Evolutionary conservation across 2,329 filamentous ascomycete genomes (phyloP).

Genomic region (Calonectria ilicicola): DNA sequence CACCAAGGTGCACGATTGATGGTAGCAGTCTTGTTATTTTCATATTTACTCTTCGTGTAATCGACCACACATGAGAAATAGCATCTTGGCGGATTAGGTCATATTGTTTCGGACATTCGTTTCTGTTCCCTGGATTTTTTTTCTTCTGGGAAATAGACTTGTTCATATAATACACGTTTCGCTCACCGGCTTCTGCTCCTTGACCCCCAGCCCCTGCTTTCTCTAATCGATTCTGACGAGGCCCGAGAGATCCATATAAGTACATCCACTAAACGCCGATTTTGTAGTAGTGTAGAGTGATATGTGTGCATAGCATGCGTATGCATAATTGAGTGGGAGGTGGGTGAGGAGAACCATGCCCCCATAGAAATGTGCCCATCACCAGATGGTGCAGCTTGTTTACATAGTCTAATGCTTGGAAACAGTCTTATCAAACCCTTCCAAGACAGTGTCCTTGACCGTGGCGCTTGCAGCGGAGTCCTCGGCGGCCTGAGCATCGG

Average conservation of each 20-base stretch:
- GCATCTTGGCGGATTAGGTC: not conserved
- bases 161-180: slow-evolving; percentile 40
- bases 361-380: not conserved
- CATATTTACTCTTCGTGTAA: not conserved
- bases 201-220: slow-evolving; percentile 7
- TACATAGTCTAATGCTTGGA: slow-evolving; percentile 43
- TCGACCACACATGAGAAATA: not conserved
- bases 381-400: not conserved
- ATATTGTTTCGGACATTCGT: slow-evolving; percentile 15
- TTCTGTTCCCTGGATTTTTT: slow-evolving; percentile 26
- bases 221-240: slow-evolving; percentile 28
- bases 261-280: slow-evolving; percentile 47
- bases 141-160: slow-evolving; percentile 25
- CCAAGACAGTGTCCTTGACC: slow-evolving; percentile 55
- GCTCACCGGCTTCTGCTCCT: slow-evolving; percentile 12
- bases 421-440: slow-evolving; percentile 53
- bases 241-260: slow-evolving; percentile 38
- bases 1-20: not conserved
- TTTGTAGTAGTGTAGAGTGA: slow-evolving; percentile 38
- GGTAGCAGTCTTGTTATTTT: not conserved
- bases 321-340: slow-evolving; percentile 32
- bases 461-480: slow-evolving; percentile 35
- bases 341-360: slow-evolving; percentile 12
- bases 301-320: slow-evolving; percentile 27
- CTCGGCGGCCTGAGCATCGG: slow-evolving; percentile 32